phyloP scores from a whole-genome alignment of 1,139 yeast species.

The Diutina scorzettiae region DNA sequence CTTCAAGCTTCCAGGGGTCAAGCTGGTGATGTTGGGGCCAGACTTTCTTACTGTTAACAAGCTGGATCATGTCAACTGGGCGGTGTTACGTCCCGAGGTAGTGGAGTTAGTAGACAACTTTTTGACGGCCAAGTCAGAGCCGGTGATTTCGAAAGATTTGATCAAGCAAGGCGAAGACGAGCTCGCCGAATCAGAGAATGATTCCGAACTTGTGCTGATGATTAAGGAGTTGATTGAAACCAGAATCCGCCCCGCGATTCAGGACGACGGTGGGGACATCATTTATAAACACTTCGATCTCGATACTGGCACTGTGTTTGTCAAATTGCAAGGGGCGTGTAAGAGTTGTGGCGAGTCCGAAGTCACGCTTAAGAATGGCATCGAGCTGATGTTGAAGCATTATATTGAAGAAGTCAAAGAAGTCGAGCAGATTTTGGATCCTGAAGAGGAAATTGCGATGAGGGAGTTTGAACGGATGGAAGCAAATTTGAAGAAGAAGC shows the following conservation, averaged over 20 bases:
- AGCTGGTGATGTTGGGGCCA: conserved; percentile 78
- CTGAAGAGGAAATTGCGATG: conserved; percentile 12
- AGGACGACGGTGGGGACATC: conserved; percentile 13
- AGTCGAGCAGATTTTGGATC: conserved; percentile 12
- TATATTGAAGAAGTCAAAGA: conserved; percentile 12
- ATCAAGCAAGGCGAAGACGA: conserved; percentile 8
- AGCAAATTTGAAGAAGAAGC: conserved; percentile 8
- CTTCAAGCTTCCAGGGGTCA: conserved; percentile 77
- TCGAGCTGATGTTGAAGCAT: conserved; percentile 12
- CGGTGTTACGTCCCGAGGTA: conserved; percentile 33
- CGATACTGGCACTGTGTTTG: conserved; percentile 11
- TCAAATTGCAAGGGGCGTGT: conserved; percentile 12
- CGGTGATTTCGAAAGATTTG: conserved; percentile 1
- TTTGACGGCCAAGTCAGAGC: conserved; percentile 12
- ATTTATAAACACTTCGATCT: conserved; percentile 12
- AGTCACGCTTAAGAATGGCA: conserved; percentile 12
- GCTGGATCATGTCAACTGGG: conserved; percentile 37
- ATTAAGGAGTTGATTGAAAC: conserved; percentile 13
- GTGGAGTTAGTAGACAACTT: conserved; percentile 28
- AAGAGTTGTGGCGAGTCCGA: conserved; percentile 11
- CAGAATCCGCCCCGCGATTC: conserved; percentile 12
- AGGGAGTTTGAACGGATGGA: conserved; percentile 12
- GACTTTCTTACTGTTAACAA: conserved; percentile 37
- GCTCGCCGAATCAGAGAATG: conserved; percentile 10
- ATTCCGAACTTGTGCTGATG: conserved; percentile 11